Evolutionary conservation across 1,284 basidiomycete species (phyloP).

Genomic region (Chondrostereum purpureum): DNA sequence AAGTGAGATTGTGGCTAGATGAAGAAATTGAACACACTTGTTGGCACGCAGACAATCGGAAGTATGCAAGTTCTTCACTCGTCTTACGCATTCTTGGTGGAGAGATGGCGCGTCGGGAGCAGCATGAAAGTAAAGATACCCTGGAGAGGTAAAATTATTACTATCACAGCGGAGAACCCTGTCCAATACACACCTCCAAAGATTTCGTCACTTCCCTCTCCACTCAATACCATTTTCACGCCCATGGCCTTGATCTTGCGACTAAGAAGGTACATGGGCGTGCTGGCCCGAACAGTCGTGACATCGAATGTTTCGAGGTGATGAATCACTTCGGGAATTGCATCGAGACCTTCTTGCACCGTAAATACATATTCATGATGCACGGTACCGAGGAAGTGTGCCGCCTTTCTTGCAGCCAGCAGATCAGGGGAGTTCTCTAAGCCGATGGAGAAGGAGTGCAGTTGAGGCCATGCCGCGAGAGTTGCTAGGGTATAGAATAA

Average conservation of each 20-base stretch:
- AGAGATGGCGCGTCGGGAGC: conserved; percentile 87
- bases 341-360: conserved; percentile 96
- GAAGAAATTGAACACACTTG: conserved; percentile 54
- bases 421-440: conserved; percentile 95
- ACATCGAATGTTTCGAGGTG: conserved; percentile 99
- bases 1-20: conserved; percentile 2
- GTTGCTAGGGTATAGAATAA: conserved; percentile 36
- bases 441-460: conserved; percentile 98
- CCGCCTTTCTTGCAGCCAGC: conserved; percentile 90
- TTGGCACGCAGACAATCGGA: conserved; percentile 97
- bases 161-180: background rate
- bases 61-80: conserved; percentile 98
- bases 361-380: conserved; percentile 99
- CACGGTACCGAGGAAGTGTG: conserved; percentile 88
- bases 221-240: conserved; percentile 99
- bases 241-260: conserved; percentile 99
- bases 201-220: conserved; percentile 98
- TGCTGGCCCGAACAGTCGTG: conserved; percentile 96
- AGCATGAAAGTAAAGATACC: conserved; percentile 99
- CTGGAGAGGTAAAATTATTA: conserved; percentile 33
- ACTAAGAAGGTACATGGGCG: conserved; percentile 95
- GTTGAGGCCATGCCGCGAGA: conserved; percentile 88
- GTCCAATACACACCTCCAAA: conserved; percentile 66
- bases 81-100: conserved; percentile 92
- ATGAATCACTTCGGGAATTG: conserved; percentile 96